Conservation (phyloP, 306 rosid species). For the Prunus salicina region DNA sequence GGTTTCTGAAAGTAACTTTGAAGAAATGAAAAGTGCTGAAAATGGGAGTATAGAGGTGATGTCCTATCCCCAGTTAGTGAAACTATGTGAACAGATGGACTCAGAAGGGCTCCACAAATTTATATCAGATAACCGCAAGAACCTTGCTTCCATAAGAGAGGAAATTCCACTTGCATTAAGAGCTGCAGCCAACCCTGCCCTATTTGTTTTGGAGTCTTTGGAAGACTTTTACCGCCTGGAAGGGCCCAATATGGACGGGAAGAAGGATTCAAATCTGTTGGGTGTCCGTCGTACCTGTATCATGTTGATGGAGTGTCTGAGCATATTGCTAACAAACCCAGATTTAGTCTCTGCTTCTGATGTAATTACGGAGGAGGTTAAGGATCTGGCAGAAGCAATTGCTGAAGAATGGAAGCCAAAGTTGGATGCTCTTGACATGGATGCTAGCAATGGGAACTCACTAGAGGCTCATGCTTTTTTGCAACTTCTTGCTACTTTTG, state of each 20-base stretch:
- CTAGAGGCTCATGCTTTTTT: conserved; percentile 98
- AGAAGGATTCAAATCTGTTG: conserved; percentile 86
- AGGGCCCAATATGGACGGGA: conserved; percentile 62
- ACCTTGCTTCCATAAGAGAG: conserved; percentile 86
- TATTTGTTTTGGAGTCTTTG: conserved; percentile 74
- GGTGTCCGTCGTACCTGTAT: conserved; percentile 96
- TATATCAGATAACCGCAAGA: conserved; percentile 92
- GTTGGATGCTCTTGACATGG: conserved; percentile 85
- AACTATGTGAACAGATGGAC: conserved; percentile 84
- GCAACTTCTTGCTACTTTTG: conserved; percentile 88
- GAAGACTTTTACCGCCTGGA: conserved; percentile 76
- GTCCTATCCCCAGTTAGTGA: conserved; percentile 70
- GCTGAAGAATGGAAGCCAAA: conserved; percentile 94
- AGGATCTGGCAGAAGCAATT: conserved; percentile 66
- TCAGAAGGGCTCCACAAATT: conserved; percentile 84
- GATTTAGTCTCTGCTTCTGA: conserved; percentile 38
- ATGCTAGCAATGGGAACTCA: conserved; percentile 94
- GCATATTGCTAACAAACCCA: conserved; percentile 56
- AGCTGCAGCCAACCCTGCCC: conserved; percentile 84
- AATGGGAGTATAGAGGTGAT: conserved; percentile 41
- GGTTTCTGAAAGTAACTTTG: conserved; percentile 43
- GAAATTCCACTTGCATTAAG: conserved; percentile 83
- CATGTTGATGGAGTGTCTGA: conserved; percentile 97
- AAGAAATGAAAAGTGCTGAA: conserved; percentile 48
- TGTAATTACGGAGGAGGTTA: conserved; percentile 64